These are phyloP conservation scores for Wolfiporia cocos DNA, from an alignment of 1,284 basidiomycete genomes.

Conservation along the genomic window DNA sequence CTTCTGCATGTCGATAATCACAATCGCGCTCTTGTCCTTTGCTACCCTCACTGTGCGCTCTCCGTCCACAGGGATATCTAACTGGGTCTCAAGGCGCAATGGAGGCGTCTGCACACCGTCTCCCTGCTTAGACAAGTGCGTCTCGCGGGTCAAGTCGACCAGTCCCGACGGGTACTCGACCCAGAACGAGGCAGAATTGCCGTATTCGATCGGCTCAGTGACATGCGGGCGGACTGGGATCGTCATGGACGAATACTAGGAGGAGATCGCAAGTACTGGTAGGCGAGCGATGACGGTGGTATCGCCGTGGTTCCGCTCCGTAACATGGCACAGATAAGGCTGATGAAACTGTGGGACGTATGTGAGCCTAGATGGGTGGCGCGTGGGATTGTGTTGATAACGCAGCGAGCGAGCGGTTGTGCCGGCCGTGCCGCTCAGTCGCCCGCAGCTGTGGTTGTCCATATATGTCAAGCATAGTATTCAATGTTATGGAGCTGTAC, in stretches of 20 bases:
- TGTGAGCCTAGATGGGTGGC: too few species aligned
- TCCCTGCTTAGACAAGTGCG: slow-evolving; percentile 26
- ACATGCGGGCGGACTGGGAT: slow-evolving; percentile 43
- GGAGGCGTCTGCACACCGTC: slow-evolving; percentile 25
- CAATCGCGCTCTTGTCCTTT: slow-evolving; percentile 43
- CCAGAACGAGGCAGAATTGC: slow-evolving; percentile 54
- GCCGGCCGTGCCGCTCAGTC: too few species aligned
- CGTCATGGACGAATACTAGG: background rate
- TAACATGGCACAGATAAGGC: too few species aligned
- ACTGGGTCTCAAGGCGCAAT: slow-evolving; percentile 32
- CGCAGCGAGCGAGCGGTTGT: too few species aligned
- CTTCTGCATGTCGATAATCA: slow-evolving; percentile 75
- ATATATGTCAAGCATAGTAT: too few species aligned
- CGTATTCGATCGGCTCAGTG: slow-evolving; percentile 41
- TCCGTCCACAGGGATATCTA: slow-evolving; percentile 49
- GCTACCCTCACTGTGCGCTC: slow-evolving; percentile 46
- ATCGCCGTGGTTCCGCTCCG: too few species aligned
- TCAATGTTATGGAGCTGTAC: too few species aligned
- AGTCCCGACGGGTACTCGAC: slow-evolving; percentile 62
- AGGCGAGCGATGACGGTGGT: too few species aligned
- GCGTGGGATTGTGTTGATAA: too few species aligned
- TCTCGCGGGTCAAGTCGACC: slow-evolving; percentile 50
- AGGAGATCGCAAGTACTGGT: too few species aligned
- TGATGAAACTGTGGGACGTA: too few species aligned
- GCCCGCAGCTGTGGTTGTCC: too few species aligned